Base-by-base conservation (phyloP, 495 filamentous ascomycete genomes). In the Bryoglossum gracile region DNA sequence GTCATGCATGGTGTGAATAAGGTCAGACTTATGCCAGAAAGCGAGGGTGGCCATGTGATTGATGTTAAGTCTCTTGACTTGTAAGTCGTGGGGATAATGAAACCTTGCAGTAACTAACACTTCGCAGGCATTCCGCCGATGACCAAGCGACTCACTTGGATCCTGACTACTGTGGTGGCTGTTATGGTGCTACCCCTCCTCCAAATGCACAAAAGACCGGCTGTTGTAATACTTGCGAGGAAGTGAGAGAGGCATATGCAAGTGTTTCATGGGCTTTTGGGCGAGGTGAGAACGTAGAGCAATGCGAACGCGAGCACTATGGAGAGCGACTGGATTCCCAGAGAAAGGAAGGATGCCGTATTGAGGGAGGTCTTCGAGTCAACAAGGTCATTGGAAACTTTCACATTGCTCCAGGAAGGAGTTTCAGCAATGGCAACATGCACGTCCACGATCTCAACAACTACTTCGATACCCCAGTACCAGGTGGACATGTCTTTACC, bases 311-410 rank as follows among this genome's bases (percentile, higher is more conserved):
- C 40, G 92, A 99, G 65, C 89, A 94, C 64, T 99, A 96, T 63
- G 73, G 76, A 45, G 84, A 96, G 63, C 81, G 82, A 46, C 71
- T 99, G 35, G 84, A 91, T 58, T 81, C 80, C 47, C 90, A 96
- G 68, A 79, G 89, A 19, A 74, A 80, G 13, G 94, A 99, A 62
- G 92, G 92, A 22, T 99, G 92, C 65, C 88, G 94, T 22, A 84
- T 99, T 50, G 90, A 96, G 58, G 92, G 92, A 49, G 83, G 80
- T 10, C 75, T 99, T 51, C 84, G 86, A 23, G 92, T 99, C 36
- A 99, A 97, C 72, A 99, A 98, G 64, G 92, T 99, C 2, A 75
- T 97, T 45, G 92, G 92, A 35, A 99, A 99, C 69, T 99, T 99
- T 78, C 92, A 99, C 68, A 86, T 99, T 58, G 94, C 92, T 1